Base-by-base conservation (phyloP, 2,329 filamentous ascomycete species). In the Exophiala sp. region DNA sequence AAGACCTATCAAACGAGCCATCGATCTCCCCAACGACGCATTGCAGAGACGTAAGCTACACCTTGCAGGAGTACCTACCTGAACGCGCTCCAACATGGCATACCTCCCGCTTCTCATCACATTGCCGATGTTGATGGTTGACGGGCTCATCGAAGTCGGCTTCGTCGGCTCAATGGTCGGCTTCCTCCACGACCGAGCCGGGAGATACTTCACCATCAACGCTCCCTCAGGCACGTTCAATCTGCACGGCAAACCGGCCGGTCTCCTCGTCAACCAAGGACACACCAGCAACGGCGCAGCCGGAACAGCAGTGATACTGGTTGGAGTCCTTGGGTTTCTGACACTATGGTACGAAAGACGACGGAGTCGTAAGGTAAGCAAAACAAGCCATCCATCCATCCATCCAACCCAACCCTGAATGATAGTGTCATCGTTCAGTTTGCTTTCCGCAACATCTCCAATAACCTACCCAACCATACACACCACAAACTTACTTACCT, bases 271-370 rank as follows among this genome's bases (percentile, higher is more conserved):
- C 23, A 38, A 60, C 32, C 58, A 60, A 32, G 58, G 58, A 16
- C 58, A 60, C 43, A 56, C 57, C 21, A 57, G 53, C 54, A 60
- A 60, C 38, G 58, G 56, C 23, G 58, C 58, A 19, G 58, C 55
- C 21, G 58, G 58, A n/a, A 60, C 58, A 2, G 58, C 56, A 19
- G 35, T 60, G n/a, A 41, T 60, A 2, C 42, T 60, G 19, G 44
- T 60, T 10, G 56, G 56, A n/a, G 43, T 56, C 14, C 22, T 43
- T 9, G 58, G 58, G 22, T 46, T 58, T 9, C 30, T 60, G 8
- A 42, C 48, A 5, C 49, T 60, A n/a, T 60, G 45, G 48, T 43
- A 48, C 21, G 53, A 58, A 32, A 47, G 37, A 21, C 42, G 51
- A 24, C 30, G 53, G 35, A 23, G 41, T 11, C 43, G 50, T 27